phyloP scores from a whole-genome alignment of 257 asterid species.

The Euphrasia confusa region DNA sequence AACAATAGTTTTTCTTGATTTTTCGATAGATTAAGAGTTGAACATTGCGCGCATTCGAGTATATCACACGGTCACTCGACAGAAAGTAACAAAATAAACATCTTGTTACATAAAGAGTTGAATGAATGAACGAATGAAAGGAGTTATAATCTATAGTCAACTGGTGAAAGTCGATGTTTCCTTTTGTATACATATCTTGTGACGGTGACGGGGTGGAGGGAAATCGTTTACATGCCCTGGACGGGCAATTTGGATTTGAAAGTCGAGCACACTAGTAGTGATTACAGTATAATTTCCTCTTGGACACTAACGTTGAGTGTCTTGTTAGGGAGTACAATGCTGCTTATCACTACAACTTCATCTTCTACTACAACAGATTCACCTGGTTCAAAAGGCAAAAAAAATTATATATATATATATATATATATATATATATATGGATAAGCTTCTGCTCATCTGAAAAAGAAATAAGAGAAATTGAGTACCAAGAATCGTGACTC shows the following conservation, averaged over 20 bases:
- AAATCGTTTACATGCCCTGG: background rate
- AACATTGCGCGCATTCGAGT: too few relatives aligned
- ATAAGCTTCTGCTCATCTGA: too few relatives aligned
- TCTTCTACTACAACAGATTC: conserved; percentile 70
- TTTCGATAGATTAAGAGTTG: too few relatives aligned
- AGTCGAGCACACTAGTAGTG: background rate
- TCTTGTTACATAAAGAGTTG: too few relatives aligned
- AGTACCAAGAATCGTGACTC: conserved; percentile 65
- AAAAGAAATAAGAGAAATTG: background rate
- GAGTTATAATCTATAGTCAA: background rate
- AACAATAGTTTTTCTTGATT: too few relatives aligned
- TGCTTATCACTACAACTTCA: conserved; percentile 59
- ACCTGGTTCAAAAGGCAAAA: conserved; percentile 42
- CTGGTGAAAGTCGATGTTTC: background rate
- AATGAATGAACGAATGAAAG: background rate
- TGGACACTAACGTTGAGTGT: conserved; percentile 18
- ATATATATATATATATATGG: too few relatives aligned
- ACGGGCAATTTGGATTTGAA: background rate
- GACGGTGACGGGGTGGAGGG: background rate
- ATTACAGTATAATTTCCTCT: conserved; percentile 19
- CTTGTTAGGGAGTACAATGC: conserved; percentile 42
- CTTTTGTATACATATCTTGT: background rate
- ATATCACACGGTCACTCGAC: too few relatives aligned
- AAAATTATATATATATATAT: too few relatives aligned
- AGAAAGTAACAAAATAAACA: too few relatives aligned